Conservation (phyloP, 2,329 filamentous ascomycete genomes). For the Sarocladiaceae sp. region DNA sequence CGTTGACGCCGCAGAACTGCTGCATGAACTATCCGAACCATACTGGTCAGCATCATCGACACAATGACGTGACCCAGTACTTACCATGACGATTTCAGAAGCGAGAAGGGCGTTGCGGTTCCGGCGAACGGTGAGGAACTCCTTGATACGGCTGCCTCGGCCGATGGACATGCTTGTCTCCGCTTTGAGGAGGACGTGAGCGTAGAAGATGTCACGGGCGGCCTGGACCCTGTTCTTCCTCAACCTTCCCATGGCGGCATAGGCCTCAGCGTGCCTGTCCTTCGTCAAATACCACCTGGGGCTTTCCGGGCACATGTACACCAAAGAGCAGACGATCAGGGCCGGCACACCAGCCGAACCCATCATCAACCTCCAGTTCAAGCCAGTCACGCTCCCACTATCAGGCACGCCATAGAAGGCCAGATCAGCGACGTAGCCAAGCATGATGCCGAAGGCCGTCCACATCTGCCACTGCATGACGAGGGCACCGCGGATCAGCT, state of each 20-base stretch:
- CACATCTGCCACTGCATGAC: conserved; percentile 31
- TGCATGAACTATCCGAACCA: conserved; percentile 48
- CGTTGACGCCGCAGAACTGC: conserved; percentile 44
- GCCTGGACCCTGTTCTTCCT: conserved; percentile 48
- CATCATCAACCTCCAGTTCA: conserved; percentile 29
- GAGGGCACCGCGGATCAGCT: conserved; percentile 10
- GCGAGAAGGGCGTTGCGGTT: conserved; percentile 40
- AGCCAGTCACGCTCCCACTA: conserved; percentile 33
- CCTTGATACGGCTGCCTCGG: conserved; percentile 42
- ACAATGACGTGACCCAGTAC: conserved; percentile 49
- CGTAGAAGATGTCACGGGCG: conserved; percentile 50
- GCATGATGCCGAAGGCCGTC: conserved; percentile 49
- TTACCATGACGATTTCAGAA: conserved; percentile 36
- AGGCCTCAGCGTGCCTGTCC: conserved; percentile 39
- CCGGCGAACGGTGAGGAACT: conserved; percentile 53
- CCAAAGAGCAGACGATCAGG: conserved; percentile 37
- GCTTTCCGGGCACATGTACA: conserved; percentile 45
- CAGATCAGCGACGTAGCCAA: conserved; percentile 54
- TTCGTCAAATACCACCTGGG: conserved; percentile 47
- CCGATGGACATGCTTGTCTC: conserved; percentile 39
- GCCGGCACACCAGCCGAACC: conserved; percentile 45
- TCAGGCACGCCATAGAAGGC: conserved; percentile 54
- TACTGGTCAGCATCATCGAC: conserved; percentile 21
- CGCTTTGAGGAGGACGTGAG: conserved; percentile 49
- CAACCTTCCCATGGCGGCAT: conserved; percentile 36